phyloP scores from a whole-genome alignment of 139 green algal species.

The Tetraselmis chui region DNA sequence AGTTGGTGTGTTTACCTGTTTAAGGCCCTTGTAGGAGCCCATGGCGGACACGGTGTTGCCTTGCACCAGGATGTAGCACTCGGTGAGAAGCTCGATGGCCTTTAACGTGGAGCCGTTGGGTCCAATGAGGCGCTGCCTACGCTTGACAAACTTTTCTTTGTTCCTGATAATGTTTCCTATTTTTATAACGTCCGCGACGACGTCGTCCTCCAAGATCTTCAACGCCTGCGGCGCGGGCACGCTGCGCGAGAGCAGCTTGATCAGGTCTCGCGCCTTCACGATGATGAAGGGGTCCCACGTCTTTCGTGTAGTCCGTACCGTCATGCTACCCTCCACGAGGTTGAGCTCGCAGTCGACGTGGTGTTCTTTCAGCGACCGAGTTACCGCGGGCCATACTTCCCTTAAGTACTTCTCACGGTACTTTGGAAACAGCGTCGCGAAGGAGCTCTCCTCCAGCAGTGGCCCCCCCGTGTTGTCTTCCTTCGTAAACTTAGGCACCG shows the following conservation, averaged over 20 bases:
- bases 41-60: conserved; percentile 96
- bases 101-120: conserved; percentile 97
- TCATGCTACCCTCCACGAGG: conserved; percentile 96
- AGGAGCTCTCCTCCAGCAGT: conserved; percentile 93
- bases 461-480: conserved; percentile 81
- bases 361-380: conserved; percentile 77
- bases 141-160: conserved; percentile 97
- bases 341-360: conserved; percentile 91
- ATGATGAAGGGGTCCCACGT: conserved; percentile 98
- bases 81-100: conserved; percentile 94
- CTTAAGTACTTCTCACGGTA: conserved; percentile 97
- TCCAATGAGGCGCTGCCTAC: conserved; percentile 88
- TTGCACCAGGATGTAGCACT: conserved; percentile 95
- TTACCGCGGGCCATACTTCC: conserved; percentile 92
- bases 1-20: no score
- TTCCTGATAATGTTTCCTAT: conserved; percentile 90
- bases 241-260: conserved; percentile 94
- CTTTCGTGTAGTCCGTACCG: conserved; percentile 93
- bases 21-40: conserved; percentile 89
- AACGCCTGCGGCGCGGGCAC: conserved; percentile 89
- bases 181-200: conserved; percentile 98
- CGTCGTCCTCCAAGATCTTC: conserved; percentile 88
- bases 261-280: conserved; percentile 94
- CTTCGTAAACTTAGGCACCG: conserved; percentile 61
- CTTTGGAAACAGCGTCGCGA: conserved; percentile 96